Percentiles rank a stretch among this genome's conserved stretches.
These are phyloP conservation scores for Xerocomus nothofagi DNA, from an alignment of 1,284 basidiomycete species.

Conservation along the genomic window DNA sequence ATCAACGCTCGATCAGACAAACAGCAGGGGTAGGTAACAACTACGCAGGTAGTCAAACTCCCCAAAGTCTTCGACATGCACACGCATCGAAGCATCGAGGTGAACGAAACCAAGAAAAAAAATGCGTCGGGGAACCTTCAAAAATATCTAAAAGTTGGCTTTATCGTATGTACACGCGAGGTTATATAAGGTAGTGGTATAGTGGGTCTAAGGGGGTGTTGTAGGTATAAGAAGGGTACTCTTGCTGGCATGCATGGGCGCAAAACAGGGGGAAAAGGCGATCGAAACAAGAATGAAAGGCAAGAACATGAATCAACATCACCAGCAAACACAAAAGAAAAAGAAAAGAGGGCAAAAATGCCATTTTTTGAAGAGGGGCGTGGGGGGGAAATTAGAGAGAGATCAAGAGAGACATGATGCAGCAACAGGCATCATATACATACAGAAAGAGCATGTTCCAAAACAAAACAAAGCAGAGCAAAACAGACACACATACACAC, in stretches of 20 bases:
- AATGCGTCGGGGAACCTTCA: not conserved
- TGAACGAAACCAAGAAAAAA: not conserved
- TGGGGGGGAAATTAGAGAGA: not conserved
- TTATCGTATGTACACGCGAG: slow-evolving; percentile 21
- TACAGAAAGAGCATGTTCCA: slow-evolving; percentile 18
- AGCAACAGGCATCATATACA: slow-evolving; percentile 7
- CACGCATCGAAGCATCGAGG: not conserved
- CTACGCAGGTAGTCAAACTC: slow-evolving; percentile 5
- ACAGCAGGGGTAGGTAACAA: not conserved
- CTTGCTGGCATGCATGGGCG: slow-evolving; percentile 5
- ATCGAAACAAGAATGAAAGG: slow-evolving; percentile 5
- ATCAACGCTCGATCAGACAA: slow-evolving; percentile 3
- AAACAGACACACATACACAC: slow-evolving; percentile 2
- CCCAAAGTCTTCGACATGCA: not conserved
- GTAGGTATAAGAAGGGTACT: slow-evolving; percentile 2
- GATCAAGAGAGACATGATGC: not conserved
- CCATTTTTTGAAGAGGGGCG: not conserved
- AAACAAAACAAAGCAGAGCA: slow-evolving; percentile 2
- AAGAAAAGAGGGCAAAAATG: not conserved
- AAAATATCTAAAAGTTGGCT: not conserved
- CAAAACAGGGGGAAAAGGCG: not conserved
- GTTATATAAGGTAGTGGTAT: slow-evolving; percentile 21
- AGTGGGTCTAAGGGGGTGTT: not conserved
- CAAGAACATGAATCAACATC: not conserved
- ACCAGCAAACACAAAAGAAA: slow-evolving; percentile 2